These are phyloP conservation scores for Termitomyces sp. DNA, from an alignment of 768 basidiomycete genomes.

Conservation along the genomic window DNA sequence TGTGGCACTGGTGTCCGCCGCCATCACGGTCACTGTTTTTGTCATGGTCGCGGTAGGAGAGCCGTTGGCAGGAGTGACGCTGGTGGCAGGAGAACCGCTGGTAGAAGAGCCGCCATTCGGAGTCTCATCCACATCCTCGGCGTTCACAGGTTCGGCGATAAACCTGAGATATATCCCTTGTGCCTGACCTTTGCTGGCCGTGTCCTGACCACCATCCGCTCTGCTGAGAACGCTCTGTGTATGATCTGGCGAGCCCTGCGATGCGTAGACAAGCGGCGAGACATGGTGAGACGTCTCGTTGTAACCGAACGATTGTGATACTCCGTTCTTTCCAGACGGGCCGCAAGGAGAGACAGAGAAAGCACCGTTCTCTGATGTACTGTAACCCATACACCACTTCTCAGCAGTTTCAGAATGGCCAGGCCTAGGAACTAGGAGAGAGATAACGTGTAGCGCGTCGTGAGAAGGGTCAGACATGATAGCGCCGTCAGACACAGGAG, in stretches of 20 bases:
- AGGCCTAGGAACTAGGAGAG: conserved; percentile 26
- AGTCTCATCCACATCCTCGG: conserved; percentile 15
- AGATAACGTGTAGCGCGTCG: conserved; percentile 28
- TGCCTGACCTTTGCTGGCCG: conserved; percentile 16
- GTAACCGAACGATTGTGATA: conserved; percentile 61
- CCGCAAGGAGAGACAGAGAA: conserved; percentile 19
- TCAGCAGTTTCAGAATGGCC: conserved; percentile 31
- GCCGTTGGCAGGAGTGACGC: conserved; percentile 8
- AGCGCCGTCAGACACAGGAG: no score
- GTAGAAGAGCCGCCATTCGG: no score
- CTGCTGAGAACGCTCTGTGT: conserved; percentile 19
- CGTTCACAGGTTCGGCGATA: conserved; percentile 29
- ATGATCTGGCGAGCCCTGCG: not conserved
- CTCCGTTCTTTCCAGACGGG: not conserved
- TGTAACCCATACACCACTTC: conserved; percentile 53
- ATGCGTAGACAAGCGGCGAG: conserved; percentile 45
- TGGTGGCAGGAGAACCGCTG: no score
- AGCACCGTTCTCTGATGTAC: not conserved
- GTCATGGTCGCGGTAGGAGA: conserved; percentile 22
- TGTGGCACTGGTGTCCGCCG: conserved; percentile 7
- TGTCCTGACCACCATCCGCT: conserved; percentile 20
- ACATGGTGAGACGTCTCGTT: conserved; percentile 44
- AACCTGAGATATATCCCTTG: conserved; percentile 50
- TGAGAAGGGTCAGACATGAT: no score
- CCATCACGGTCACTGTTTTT: conserved; percentile 24